Evolutionary conservation across 805 yeast species (phyloP).

Genomic region (Suhomyces pyralidae): DNA sequence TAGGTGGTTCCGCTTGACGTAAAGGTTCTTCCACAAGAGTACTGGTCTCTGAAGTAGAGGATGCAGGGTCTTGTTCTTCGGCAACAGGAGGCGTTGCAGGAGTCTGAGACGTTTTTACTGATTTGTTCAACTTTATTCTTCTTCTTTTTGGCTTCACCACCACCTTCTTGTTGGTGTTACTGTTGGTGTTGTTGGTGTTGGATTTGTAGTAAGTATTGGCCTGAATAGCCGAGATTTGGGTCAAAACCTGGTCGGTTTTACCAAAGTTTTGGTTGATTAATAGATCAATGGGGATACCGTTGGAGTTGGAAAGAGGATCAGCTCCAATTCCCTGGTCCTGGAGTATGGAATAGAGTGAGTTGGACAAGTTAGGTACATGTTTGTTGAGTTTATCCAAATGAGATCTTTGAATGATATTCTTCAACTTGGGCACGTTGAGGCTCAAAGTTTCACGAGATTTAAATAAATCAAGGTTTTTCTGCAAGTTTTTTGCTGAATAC

Average conservation of each 20-base stretch:
- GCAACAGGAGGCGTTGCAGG: neutral
- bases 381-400: conserved; percentile 42
- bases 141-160: conserved; percentile 42
- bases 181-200: conserved; percentile 20
- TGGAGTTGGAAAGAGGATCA: conserved; percentile 14
- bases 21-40: conserved; percentile 6
- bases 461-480: conserved; percentile 41
- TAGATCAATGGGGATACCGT: conserved; percentile 41
- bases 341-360: conserved; percentile 34
- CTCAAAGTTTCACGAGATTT: conserved; percentile 79
- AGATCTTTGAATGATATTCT: conserved; percentile 57
- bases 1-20: neutral
- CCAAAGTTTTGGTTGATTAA: conserved; percentile 24
- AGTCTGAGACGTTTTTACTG: conserved; percentile 3
- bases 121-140: conserved; percentile 30
- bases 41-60: conserved; percentile 6
- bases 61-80: neutral
- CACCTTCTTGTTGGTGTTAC: conserved; percentile 13
- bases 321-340: conserved; percentile 17
- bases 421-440: conserved; percentile 58
- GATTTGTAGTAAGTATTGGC: conserved; percentile 37
- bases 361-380: conserved; percentile 37
- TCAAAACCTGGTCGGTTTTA: conserved; percentile 35
- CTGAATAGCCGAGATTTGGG: conserved; percentile 46
- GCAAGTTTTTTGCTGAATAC: conserved; percentile 54